A percentile compares a stretch with the other conserved stretches of the same genome.
Evolutionary conservation across 768 basidiomycete genomes (phyloP).

Genomic region (Candolleomyces efflorescens): DNA sequence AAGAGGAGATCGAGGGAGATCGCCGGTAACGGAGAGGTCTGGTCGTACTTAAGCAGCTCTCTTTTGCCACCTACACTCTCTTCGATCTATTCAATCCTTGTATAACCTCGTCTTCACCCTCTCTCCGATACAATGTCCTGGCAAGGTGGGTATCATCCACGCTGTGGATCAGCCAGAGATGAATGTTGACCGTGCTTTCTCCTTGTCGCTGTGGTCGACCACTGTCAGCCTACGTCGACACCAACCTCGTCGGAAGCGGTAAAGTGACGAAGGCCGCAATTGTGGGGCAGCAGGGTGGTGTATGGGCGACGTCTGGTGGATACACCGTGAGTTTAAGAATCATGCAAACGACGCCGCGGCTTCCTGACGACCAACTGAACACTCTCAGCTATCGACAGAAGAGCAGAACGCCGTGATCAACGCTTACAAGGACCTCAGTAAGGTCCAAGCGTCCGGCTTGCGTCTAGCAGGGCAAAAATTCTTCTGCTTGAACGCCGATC

Average conservation of each 20-base stretch:
- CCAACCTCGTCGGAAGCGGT: constrained; percentile 68
- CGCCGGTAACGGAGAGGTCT: not conserved
- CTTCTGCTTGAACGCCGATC: constrained; percentile 51
- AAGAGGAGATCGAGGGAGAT: not conserved
- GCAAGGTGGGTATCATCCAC: constrained; percentile 45
- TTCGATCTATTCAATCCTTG: constrained; percentile 8
- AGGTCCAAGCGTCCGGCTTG: constrained; percentile 55
- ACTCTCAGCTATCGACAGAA: constrained; percentile 49
- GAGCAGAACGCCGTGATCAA: constrained; percentile 56
- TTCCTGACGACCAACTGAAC: not conserved
- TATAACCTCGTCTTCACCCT: constrained; percentile 1
- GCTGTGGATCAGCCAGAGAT: not conserved
- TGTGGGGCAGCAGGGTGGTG: constrained; percentile 66
- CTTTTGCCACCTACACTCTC: constrained; percentile 6
- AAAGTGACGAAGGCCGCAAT: constrained; percentile 78
- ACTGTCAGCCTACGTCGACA: constrained; percentile 72
- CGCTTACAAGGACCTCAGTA: constrained; percentile 38
- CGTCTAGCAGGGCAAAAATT: constrained; percentile 69
- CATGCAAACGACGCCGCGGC: not conserved
- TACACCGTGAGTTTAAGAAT: constrained; percentile 44
- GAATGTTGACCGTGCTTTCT: not conserved
- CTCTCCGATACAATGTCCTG: constrained; percentile 52
- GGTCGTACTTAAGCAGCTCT: not conserved
- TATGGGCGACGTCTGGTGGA: constrained; percentile 66
- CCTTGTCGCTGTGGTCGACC: too few relatives aligned